These are phyloP conservation scores for Bacidia rubella DNA, from an alignment of 495 filamentous ascomycete genomes.

Conservation along the genomic window DNA sequence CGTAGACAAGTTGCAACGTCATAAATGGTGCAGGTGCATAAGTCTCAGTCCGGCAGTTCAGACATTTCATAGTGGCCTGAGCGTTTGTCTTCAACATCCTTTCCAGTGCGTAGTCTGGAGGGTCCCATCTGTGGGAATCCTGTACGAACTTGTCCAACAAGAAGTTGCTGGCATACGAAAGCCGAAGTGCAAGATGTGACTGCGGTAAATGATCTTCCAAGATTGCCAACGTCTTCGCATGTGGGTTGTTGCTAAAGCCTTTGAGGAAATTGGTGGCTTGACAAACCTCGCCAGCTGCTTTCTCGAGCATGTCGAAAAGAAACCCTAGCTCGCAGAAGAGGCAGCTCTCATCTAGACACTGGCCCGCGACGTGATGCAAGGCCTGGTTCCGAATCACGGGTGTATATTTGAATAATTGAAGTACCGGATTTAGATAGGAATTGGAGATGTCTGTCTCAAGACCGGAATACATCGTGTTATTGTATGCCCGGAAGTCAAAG, in stretches of 20 bases:
- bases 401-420: constrained; percentile 85
- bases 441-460: constrained; percentile 93
- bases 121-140: constrained; percentile 51
- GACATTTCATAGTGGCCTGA: constrained; percentile 49
- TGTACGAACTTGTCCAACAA: constrained; percentile 57
- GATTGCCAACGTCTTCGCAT: constrained; percentile 56
- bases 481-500: constrained; percentile 96
- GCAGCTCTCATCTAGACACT: constrained; percentile 69
- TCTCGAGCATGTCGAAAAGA: constrained; percentile 95
- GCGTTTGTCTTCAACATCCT: constrained; percentile 21
- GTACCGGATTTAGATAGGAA: constrained; percentile 84
- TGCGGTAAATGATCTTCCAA: constrained; percentile 69
- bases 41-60: constrained; percentile 68
- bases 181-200: constrained; percentile 53
- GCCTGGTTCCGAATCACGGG: constrained; percentile 79
- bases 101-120: constrained; percentile 45
- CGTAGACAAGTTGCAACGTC: constrained; percentile 78
- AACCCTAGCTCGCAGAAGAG: constrained; percentile 91
- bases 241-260: constrained; percentile 64
- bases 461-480: constrained; percentile 79
- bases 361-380: constrained; percentile 74
- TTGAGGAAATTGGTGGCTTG: constrained; percentile 95
- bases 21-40: constrained; percentile 51
- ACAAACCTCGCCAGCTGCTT: constrained; percentile 81
- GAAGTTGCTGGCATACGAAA: constrained; percentile 67